These are phyloP conservation scores for Basipetospora chlamydospora DNA, from an alignment of 2,329 filamentous ascomycete species.

Conservation along the genomic window DNA sequence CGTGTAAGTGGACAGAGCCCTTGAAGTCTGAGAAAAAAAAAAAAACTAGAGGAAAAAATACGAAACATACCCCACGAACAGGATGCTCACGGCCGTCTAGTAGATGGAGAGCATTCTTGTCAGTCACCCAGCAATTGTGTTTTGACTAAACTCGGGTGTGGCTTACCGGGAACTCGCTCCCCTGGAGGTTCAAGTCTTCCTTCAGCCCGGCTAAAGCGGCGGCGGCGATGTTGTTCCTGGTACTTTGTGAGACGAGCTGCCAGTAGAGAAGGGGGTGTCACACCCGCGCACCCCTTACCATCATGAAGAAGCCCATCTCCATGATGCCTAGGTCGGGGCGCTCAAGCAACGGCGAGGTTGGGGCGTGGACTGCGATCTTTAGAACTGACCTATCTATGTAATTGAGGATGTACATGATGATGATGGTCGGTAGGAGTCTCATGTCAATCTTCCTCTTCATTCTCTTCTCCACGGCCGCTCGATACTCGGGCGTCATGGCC, in stretches of 20 bases:
- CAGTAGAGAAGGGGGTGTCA: too few species aligned
- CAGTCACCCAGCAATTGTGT: too few species aligned
- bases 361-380: neutral
- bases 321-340: too few species aligned
- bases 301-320: neutral
- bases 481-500: slow-evolving; percentile 31
- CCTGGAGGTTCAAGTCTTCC: slow-evolving; percentile 25
- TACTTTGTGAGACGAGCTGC: too few species aligned
- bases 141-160: too few species aligned
- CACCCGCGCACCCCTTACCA: neutral
- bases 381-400: slow-evolving; percentile 32
- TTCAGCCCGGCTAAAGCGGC: slow-evolving; percentile 31
- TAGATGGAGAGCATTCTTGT: too few species aligned
- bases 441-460: slow-evolving; percentile 47
- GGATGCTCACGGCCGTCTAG: slow-evolving; percentile 33
- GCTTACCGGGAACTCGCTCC: slow-evolving; percentile 8
- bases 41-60: too few species aligned
- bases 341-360: neutral
- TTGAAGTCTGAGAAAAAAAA: neutral
- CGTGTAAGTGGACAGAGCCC: neutral
- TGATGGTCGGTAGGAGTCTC: slow-evolving; percentile 43
- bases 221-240: slow-evolving; percentile 23
- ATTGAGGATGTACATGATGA: slow-evolving; percentile 52
- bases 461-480: slow-evolving; percentile 31
- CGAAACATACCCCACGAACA: slow-evolving; percentile 30